phyloP scores from a whole-genome alignment of 441 rosid species.

The Populus tomentosa region DNA sequence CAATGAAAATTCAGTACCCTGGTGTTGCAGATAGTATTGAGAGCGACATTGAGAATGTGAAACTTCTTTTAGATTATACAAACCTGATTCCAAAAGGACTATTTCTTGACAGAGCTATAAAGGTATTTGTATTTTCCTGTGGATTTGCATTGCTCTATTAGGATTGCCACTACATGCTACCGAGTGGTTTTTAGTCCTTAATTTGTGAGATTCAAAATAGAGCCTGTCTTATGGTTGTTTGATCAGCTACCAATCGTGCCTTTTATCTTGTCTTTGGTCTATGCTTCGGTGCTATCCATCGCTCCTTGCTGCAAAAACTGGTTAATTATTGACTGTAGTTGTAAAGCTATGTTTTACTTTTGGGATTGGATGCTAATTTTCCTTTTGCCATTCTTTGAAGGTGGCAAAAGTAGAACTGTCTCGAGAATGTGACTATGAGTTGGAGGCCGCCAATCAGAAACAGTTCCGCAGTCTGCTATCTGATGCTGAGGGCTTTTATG shows the following conservation, averaged over 20 bases:
- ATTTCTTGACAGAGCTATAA: constrained; percentile 82
- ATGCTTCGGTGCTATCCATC: neutral
- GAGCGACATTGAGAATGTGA: constrained; percentile 92
- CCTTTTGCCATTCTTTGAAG: constrained; percentile 30
- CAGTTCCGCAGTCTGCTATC: constrained; percentile 55
- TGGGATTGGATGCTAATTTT: constrained; percentile 20
- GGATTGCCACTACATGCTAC: neutral
- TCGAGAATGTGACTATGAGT: constrained; percentile 84
- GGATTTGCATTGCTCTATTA: neutral
- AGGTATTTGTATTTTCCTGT: constrained; percentile 40
- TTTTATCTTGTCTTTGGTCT: neutral
- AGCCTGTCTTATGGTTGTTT: constrained; percentile 2
- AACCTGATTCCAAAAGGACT: constrained; percentile 92
- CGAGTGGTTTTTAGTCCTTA: constrained; percentile 1
- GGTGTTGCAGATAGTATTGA: constrained; percentile 95
- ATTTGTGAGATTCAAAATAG: neutral
- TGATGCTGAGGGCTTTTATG: constrained; percentile 54
- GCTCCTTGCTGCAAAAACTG: neutral
- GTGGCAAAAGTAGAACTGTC: constrained; percentile 92
- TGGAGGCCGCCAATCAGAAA: constrained; percentile 87
- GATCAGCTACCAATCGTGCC: neutral
- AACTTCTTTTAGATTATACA: constrained; percentile 72
- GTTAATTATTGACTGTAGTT: neutral
- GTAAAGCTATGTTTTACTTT: neutral
- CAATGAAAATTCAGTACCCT: constrained; percentile 98